A percentile compares a stretch with the other conserved stretches of the same genome.
Evolutionary conservation across 163 green algal genomes (phyloP).

Genomic region (Scenedesmus sp.): DNA sequence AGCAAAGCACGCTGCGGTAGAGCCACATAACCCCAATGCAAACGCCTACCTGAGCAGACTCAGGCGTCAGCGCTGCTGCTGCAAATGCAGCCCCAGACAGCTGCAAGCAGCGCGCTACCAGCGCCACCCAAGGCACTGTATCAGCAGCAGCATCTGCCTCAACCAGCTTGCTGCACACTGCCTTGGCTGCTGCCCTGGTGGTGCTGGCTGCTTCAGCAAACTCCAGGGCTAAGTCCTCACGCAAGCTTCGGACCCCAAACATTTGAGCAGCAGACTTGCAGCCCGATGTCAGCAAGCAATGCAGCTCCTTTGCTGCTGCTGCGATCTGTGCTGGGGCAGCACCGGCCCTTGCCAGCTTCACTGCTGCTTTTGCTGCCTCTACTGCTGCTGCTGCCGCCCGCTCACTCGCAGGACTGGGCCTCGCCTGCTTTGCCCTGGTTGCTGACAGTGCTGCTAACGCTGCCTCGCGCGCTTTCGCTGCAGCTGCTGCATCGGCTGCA

Average conservation of each 20-base stretch:
- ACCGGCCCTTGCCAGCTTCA: background rate
- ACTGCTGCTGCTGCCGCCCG: background rate
- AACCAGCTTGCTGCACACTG: background rate
- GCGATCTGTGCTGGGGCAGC: background rate
- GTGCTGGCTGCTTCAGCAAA: background rate
- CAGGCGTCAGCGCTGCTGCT: background rate
- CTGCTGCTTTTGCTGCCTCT: background rate
- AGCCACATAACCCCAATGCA: background rate
- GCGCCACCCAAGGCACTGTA: background rate
- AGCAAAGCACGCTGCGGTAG: too few species aligned
- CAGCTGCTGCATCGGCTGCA: background rate
- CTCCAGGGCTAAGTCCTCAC: background rate
- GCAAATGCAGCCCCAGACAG: background rate
- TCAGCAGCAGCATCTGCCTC: background rate
- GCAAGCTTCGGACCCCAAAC: background rate
- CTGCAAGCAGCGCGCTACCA: background rate
- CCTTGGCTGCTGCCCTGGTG: background rate
- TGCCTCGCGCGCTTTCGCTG: background rate
- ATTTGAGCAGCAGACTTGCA: background rate
- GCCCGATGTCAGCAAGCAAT: background rate
- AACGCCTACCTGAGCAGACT: background rate
- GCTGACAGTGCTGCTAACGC: background rate
- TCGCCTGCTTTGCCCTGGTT: background rate
- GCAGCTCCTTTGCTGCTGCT: background rate
- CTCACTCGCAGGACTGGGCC: background rate